Evolutionary conservation across 768 basidiomycete genomes (phyloP).

Genomic region (Trametes cinnabarina): DNA sequence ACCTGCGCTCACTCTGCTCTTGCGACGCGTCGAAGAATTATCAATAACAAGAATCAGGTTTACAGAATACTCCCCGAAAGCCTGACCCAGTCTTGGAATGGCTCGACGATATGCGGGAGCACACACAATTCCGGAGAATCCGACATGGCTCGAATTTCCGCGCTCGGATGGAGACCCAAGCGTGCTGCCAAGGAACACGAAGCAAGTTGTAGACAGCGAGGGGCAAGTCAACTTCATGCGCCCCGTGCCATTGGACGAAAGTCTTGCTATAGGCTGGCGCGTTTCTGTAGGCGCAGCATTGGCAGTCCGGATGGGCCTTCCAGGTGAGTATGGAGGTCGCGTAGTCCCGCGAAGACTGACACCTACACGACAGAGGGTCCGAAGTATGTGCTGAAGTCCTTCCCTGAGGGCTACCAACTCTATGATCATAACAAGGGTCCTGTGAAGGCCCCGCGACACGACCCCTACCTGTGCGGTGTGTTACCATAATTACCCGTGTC

Average conservation of each 20-base stretch:
- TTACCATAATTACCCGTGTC: not conserved
- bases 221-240: constrained; percentile 75
- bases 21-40: too few relatives aligned
- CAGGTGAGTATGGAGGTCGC: constrained; percentile 40
- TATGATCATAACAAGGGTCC: constrained; percentile 75
- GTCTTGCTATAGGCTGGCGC: constrained; percentile 55
- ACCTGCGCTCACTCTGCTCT: too few relatives aligned
- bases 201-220: constrained; percentile 49
- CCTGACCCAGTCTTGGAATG: not conserved
- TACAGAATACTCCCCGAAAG: too few relatives aligned
- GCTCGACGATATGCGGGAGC: constrained; percentile 9
- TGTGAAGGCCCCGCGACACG: constrained; percentile 54
- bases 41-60: too few relatives aligned
- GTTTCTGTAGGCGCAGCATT: constrained; percentile 39
- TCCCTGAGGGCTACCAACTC: constrained; percentile 68
- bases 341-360: not conserved
- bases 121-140: constrained; percentile 45
- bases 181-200: constrained; percentile 59
- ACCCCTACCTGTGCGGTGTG: constrained; percentile 76
- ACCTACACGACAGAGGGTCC: constrained; percentile 40
- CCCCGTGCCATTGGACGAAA: constrained; percentile 48
- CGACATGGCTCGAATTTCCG: constrained; percentile 56
- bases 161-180: constrained; percentile 56
- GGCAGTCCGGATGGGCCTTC: constrained; percentile 45
- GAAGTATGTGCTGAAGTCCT: constrained; percentile 58